Evolutionary conservation across 2,329 filamentous ascomycete genomes (phyloP).

Genomic region (Penicillium digitatum): DNA sequence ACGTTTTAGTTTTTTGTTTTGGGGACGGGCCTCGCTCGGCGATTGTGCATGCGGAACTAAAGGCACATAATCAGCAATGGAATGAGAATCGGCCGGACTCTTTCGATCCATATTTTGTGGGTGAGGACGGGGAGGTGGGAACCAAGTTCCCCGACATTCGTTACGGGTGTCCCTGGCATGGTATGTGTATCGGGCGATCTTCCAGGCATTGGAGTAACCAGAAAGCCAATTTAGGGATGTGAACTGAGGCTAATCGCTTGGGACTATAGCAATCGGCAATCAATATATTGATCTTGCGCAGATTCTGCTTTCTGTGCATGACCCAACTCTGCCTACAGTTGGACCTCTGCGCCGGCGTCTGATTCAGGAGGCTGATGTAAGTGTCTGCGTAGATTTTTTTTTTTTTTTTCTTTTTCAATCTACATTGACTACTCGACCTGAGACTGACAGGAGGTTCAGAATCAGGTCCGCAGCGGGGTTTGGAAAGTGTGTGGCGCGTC

Average conservation of each 20-base stretch:
- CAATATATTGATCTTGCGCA: slow-evolving; percentile 22
- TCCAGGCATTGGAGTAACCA: not conserved
- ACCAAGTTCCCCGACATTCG: slow-evolving; percentile 21
- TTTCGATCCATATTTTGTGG: slow-evolving; percentile 24
- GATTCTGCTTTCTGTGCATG: slow-evolving; percentile 18
- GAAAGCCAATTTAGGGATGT: not conserved
- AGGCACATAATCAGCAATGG: slow-evolving; percentile 20
- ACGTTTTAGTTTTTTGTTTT: slow-evolving; percentile 27
- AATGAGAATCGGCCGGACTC: slow-evolving; percentile 17
- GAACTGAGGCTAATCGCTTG: not conserved
- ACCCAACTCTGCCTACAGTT: slow-evolving; percentile 15
- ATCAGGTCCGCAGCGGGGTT: slow-evolving; percentile 23
- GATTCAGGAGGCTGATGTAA: slow-evolving; percentile 18
- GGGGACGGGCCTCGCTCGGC: slow-evolving; percentile 14
- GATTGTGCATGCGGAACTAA: slow-evolving; percentile 15
- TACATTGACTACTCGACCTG: not conserved
- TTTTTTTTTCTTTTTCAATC: not conserved
- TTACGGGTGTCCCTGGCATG: slow-evolving; percentile 24
- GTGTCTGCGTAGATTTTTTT: too few species aligned
- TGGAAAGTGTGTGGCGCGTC: slow-evolving; percentile 26
- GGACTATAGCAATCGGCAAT: slow-evolving; percentile 17
- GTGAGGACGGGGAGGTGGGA: slow-evolving; percentile 16
- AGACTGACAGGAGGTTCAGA: slow-evolving; percentile 7
- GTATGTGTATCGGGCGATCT: slow-evolving; percentile 11
- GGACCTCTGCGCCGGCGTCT: slow-evolving; percentile 16